phyloP scores from a whole-genome alignment of 1,284 basidiomycete species.

The Apiotrichum gracile region DNA sequence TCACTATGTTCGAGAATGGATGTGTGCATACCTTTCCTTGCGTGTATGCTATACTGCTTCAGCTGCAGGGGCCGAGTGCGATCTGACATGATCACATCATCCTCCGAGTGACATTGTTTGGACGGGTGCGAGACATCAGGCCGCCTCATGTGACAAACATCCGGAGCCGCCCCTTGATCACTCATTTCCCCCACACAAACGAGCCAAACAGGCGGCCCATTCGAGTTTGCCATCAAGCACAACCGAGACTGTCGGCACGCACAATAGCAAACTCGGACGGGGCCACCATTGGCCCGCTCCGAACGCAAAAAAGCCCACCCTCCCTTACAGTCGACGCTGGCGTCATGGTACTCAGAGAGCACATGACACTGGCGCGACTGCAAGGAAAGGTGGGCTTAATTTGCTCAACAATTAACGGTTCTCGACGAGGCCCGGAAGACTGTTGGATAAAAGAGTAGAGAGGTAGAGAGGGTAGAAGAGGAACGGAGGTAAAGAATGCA shows the following conservation, averaged over 20 bases:
- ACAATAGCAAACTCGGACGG: not conserved
- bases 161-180: no score
- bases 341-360: no score
- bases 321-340: not conserved
- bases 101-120: no score
- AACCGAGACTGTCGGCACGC: not conserved
- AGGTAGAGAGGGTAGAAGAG: slow-evolving; percentile 1
- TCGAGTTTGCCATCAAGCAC: not conserved
- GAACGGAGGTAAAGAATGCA: slow-evolving; percentile 5
- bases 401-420: slow-evolving; percentile 17
- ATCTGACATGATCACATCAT: no score
- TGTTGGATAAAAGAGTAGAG: slow-evolving; percentile 12
- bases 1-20: no score
- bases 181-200: no score
- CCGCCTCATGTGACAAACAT: no score
- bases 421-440: slow-evolving; percentile 19
- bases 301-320: slow-evolving; percentile 26
- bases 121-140: no score
- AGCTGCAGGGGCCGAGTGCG: no score
- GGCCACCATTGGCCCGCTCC: not conserved
- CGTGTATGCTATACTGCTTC: no score
- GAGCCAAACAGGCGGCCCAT: not conserved
- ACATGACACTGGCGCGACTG: not conserved
- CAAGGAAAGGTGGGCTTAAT: slow-evolving; percentile 11
- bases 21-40: no score